phyloP scores from a whole-genome alignment of 192 early-diverging fungal genomes.

The Backusella australiensis region DNA sequence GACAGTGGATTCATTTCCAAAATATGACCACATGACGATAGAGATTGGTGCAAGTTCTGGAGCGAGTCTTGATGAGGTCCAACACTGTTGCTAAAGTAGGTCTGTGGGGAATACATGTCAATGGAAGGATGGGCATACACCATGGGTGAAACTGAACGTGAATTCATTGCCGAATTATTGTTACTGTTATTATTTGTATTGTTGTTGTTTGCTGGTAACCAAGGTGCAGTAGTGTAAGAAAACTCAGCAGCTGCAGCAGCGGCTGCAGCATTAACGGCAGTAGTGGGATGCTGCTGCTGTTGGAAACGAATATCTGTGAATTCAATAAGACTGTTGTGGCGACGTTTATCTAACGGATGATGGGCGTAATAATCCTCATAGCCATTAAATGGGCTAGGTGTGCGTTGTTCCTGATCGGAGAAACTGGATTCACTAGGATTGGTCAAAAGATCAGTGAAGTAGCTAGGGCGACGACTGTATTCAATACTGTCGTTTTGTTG shows the following conservation, averaged over 20 bases:
- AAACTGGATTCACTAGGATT: conserved; percentile 14
- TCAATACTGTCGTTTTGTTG: conserved; percentile 16
- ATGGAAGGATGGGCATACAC: conserved; percentile 9
- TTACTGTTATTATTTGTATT: not conserved
- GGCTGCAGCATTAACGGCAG: not conserved
- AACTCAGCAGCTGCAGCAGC: not conserved
- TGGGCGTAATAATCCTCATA: conserved; percentile 16
- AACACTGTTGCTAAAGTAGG: not conserved
- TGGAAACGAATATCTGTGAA: conserved; percentile 1
- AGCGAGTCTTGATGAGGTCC: not conserved
- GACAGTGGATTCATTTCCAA: not conserved
- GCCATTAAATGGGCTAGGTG: conserved; percentile 14
- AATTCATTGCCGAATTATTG: not conserved
- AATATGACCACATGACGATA: not conserved
- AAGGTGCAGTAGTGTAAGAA: conserved; percentile 1
- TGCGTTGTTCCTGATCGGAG: conserved; percentile 25
- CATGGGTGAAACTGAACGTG: conserved; percentile 11
- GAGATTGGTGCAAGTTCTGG: not conserved
- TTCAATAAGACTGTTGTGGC: conserved; percentile 8
- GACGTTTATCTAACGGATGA: conserved; percentile 16
- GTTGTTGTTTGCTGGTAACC: not conserved
- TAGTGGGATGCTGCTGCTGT: not conserved
- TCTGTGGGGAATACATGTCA: conserved; percentile 13
- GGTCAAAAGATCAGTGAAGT: conserved; percentile 20
- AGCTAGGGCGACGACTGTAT: conserved; percentile 23